phyloP scores from a whole-genome alignment of 1,284 basidiomycete species.

The Peniophora sp. region DNA sequence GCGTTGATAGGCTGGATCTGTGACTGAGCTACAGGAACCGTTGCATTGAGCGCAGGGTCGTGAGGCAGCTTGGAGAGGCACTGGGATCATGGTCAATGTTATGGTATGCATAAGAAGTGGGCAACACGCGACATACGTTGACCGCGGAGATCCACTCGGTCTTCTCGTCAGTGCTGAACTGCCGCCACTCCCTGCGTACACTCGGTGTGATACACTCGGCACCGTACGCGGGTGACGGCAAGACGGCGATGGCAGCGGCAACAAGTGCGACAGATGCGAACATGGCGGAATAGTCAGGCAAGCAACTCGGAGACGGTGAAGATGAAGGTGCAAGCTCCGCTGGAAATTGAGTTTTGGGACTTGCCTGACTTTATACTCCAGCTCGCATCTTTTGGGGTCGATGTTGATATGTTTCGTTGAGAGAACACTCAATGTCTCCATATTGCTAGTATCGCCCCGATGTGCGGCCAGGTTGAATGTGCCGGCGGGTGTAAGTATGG shows the following conservation, averaged over 20 bases:
- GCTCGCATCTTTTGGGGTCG: no score
- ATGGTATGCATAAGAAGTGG: no score
- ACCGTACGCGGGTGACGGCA: background rate
- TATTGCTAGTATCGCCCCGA: no score
- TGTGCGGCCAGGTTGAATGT: no score
- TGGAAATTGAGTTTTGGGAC: no score
- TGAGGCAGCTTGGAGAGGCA: background rate
- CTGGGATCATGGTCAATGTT: background rate
- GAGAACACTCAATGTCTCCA: no score
- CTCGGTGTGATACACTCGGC: constrained; percentile 13
- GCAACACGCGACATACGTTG: constrained; percentile 13
- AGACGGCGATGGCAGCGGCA: background rate
- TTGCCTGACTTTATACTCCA: no score
- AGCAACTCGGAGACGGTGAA: no score
- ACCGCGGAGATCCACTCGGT: constrained; percentile 19
- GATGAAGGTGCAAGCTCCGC: no score
- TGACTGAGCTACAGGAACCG: background rate
- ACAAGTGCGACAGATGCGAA: background rate
- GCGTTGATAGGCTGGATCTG: constrained; percentile 2
- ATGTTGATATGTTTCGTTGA: no score
- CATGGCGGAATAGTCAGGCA: background rate
- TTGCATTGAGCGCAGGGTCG: background rate
- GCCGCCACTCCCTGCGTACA: constrained; percentile 20
- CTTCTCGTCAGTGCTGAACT: constrained; percentile 12
- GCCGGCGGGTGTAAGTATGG: no score